Evolutionary conservation across 139 green algal genomes (phyloP), one percentile per base, ranked within the genome.

Genomic region (Asterochloris sp.): DNA sequence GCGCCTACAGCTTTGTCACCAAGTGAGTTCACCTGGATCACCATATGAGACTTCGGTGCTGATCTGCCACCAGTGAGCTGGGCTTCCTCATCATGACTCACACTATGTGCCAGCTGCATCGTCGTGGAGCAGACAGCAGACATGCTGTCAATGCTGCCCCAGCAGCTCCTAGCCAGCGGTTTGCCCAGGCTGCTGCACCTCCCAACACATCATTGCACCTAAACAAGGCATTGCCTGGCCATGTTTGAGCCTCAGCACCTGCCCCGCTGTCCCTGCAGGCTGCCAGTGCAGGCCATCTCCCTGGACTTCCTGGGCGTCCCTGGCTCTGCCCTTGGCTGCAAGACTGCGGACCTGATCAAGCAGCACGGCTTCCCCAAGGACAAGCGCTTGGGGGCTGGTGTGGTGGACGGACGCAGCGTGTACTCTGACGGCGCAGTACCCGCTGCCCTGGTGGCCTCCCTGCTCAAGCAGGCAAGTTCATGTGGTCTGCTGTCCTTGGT

Each of bases 381-480:
- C 87, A 97, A 97, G 91, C 83, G 90, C 54, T 89, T 98, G 75
- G 92, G 91, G 1, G 92, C 90, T 11, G 95, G 95, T 78, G 84
- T 98, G 13, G 88, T 98, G 47, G 94, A 98, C 83, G 95, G 93
- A 23, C 92, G 95, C 26, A 93, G 87, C 61, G 85, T 95, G 64
- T 98, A 92, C 91, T 89, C 86, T 15, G 94, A 97, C 84, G 87
- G 90, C 68, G 88, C 83, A 24, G 66, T 47, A 2, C 68, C 84
- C 21, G 24, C 80, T 63, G 60, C 79, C 26, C 60, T 90, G 24
- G 74, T 92, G 62, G 69, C 82, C 9, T 78, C 86, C 11, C 81
- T 96, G 63, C 76, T 90, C 12, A 73, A 84, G 62, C 29, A 80
- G 81, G 81, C 80, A 61, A 12, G 12, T 12, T 15, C 28, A 13